Evolutionary conservation across 441 rosid species (phyloP).

Genomic region (Omphalea diandra): DNA sequence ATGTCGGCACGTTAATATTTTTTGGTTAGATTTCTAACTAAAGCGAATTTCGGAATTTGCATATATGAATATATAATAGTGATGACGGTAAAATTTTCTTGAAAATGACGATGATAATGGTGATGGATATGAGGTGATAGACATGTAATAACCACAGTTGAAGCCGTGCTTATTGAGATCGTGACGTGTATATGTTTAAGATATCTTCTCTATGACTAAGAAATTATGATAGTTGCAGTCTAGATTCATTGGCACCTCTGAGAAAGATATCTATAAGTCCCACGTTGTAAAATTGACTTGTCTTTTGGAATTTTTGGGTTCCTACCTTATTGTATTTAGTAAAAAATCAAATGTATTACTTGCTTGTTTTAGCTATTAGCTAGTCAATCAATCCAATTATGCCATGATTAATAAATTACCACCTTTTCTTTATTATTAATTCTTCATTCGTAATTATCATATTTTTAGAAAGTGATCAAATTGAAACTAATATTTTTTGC

Average conservation of each 20-base stretch:
- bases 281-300: slow-evolving; percentile 13
- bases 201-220: neutral
- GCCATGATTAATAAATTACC: slow-evolving; percentile 2
- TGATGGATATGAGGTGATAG: neutral
- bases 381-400: neutral
- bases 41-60: too few relatives aligned
- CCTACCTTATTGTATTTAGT: neutral
- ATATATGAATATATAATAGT: too few relatives aligned
- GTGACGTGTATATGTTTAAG: neutral
- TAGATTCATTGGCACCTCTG: slow-evolving; percentile 40
- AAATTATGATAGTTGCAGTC: slow-evolving; percentile 23
- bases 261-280: slow-evolving; percentile 10
- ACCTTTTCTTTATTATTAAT: neutral
- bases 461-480: neutral
- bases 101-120: neutral
- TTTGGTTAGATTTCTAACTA: neutral
- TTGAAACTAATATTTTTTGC: too few relatives aligned
- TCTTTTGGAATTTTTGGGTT: neutral
- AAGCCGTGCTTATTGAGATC: neutral
- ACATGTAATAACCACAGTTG: too few relatives aligned
- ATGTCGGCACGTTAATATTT: too few relatives aligned
- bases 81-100: neutral
- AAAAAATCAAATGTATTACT: slow-evolving; percentile 3
- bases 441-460: neutral
- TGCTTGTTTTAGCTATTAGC: neutral